Evolutionary conservation across 768 basidiomycete genomes (phyloP), one percentile per base, ranked within the genome.

Genomic region (Mycena haematopus): DNA sequence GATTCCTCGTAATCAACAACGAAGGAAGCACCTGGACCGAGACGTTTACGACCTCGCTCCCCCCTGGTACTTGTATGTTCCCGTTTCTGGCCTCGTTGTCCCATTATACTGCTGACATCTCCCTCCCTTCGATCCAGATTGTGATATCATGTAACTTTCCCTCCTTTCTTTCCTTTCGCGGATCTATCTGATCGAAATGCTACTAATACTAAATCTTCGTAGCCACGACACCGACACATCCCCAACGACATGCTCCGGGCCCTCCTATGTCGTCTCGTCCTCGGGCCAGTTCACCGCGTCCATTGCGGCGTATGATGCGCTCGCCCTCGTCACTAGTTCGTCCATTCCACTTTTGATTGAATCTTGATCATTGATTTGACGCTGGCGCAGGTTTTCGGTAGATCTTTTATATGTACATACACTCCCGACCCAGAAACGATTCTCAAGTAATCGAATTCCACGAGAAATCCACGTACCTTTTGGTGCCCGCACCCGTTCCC

Each of bases 1-100:
- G 63, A 40, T 64, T 59, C 63, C 77, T 82, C 7, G 78, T 75
- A 5, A 81, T 82, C 69, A 83, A 82, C 65, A 80, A 82, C 65
- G 71, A 70, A n/a, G 77, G 77, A 54, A 64, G 58, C 19, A 63
- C 62, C 11, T 82, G 82, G 82, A 73, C 64, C 21, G 53, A 72
- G 21, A 80, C 74, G 25, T 80, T 82, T 68, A 55, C 62, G 7
- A 82, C 82, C 31, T 59, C 63, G 25, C 58, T 64, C 8, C 63
- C 63, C 29, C 52, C 63, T 19, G 63, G 63, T 11, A 58, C 52
- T 21, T 64, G 63, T 64, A 55, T n/a, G 63, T 64, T 31, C 52
- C 50, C 11, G 35, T 62, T 49, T 19, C 36, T 36, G 44, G 40
- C 35, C 33, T 58, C 24, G 38, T 58, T 40, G 52, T 38, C 24